phyloP scores from a whole-genome alignment of 306 rosid species.

The Mucuna pruriens region DNA sequence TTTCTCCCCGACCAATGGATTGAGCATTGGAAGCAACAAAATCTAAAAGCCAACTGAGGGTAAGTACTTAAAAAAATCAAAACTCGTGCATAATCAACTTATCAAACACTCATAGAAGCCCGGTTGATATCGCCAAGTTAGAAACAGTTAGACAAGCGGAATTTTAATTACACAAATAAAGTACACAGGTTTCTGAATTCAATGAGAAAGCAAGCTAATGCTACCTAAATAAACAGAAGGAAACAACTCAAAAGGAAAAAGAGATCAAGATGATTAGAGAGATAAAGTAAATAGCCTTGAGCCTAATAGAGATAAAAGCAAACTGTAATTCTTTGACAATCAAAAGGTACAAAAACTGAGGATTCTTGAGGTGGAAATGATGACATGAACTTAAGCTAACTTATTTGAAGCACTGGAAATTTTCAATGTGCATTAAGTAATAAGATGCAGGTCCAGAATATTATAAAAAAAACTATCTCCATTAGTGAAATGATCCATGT shows the following conservation, averaged over 20 bases:
- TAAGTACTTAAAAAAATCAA: neutral
- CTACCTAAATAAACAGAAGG: neutral
- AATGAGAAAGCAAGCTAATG: neutral
- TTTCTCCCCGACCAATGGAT: conserved; percentile 87
- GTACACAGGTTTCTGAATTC: neutral
- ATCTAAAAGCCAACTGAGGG: conserved; percentile 50
- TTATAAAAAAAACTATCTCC: neutral
- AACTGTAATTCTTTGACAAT: too few species aligned
- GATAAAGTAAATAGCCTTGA: neutral
- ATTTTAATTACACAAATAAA: neutral
- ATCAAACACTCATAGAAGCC: neutral
- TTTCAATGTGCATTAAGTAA: neutral
- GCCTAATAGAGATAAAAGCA: neutral
- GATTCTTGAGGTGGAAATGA: neutral
- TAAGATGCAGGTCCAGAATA: neutral
- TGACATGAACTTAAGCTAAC: neutral
- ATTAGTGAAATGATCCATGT: neutral
- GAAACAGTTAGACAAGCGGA: neutral
- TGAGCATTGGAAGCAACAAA: conserved; percentile 71
- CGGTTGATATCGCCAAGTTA: neutral
- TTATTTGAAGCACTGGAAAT: neutral
- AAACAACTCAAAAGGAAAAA: neutral
- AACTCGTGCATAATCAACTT: neutral
- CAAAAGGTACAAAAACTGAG: too few species aligned
- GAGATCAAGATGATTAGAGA: neutral